These are phyloP conservation scores for Lecanoromycetidae sp. DNA, from an alignment of 2,329 filamentous ascomycete genomes.

Conservation along the genomic window DNA sequence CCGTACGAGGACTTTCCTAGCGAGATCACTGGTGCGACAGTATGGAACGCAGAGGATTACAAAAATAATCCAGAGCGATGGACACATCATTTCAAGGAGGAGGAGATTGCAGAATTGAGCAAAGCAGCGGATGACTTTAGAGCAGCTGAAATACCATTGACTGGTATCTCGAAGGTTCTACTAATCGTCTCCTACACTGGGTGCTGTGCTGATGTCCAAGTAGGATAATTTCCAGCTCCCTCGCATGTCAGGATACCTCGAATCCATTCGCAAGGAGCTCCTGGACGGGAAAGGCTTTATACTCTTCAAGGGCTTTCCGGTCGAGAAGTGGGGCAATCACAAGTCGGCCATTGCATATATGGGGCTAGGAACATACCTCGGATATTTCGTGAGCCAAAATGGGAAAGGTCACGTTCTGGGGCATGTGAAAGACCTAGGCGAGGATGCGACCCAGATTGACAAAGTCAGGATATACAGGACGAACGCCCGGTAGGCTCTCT, in stretches of 20 bases:
- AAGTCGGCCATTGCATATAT: conserved; percentile 86
- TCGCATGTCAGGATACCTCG: conserved; percentile 42
- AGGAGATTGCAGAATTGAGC: conserved; percentile 57
- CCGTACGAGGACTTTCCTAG: conserved; percentile 60
- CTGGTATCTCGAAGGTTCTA: conserved; percentile 53
- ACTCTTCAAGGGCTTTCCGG: conserved; percentile 76
- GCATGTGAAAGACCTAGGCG: conserved; percentile 79
- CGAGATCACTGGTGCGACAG: conserved; percentile 57
- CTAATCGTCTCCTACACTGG: neutral
- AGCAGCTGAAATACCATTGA: conserved; percentile 51
- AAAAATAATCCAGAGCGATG: conserved; percentile 52
- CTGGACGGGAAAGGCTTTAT: conserved; percentile 81
- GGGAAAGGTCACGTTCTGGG: conserved; percentile 72
- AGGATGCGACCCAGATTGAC: conserved; percentile 69
- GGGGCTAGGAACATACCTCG: conserved; percentile 73
- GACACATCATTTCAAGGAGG: conserved; percentile 56
- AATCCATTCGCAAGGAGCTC: conserved; percentile 49
- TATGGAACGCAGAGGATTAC: conserved; percentile 60
- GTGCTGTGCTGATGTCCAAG: neutral
- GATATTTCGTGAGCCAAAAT: conserved; percentile 83
- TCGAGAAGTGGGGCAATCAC: conserved; percentile 59
- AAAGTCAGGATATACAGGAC: conserved; percentile 85
- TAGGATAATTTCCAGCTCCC: conserved; percentile 50
- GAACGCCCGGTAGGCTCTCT: conserved; percentile 46
- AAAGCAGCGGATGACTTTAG: conserved; percentile 58